Percentiles rank a stretch among this genome's conserved stretches.
These are phyloP conservation scores for Rhynchosporium agropyri DNA, from an alignment of 2,329 filamentous ascomycete species.

Conservation along the genomic window DNA sequence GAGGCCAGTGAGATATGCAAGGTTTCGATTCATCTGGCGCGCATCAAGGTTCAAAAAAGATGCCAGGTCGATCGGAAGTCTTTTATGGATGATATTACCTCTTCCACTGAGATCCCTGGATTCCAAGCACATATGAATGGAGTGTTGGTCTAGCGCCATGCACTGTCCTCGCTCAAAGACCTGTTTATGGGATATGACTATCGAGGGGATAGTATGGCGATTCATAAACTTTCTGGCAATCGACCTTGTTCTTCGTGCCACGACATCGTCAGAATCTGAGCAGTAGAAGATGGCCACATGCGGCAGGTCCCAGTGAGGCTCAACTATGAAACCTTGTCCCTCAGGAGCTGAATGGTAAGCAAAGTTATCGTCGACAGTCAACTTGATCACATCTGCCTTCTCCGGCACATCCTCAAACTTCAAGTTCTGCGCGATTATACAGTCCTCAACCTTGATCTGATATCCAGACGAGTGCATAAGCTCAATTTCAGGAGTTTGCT, in stretches of 20 bases:
- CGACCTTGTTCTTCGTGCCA: constrained; percentile 46
- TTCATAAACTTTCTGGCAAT: constrained; percentile 52
- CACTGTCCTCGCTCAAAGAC: constrained; percentile 44
- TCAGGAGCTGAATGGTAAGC: constrained; percentile 44
- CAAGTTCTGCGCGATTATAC: constrained; percentile 46
- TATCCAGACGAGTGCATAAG: constrained; percentile 54
- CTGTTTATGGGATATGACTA: constrained; percentile 52
- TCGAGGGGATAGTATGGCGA: constrained; percentile 50
- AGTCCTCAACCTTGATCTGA: constrained; percentile 55
- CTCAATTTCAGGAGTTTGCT: constrained; percentile 52
- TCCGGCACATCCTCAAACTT: constrained; percentile 40
- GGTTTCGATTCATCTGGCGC: constrained; percentile 56
- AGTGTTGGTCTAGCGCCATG: constrained; percentile 46
- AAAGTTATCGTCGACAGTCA: constrained; percentile 43
- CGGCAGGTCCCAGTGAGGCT: constrained; percentile 51
- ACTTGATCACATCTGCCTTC: constrained; percentile 47
- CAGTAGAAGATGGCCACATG: constrained; percentile 55
- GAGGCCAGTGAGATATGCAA: constrained; percentile 51
- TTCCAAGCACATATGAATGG: constrained; percentile 53
- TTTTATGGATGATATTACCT: constrained; percentile 44
- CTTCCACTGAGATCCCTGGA: constrained; percentile 44
- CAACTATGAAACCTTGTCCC: constrained; percentile 44
- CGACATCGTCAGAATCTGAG: constrained; percentile 47
- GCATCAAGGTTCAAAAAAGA: constrained; percentile 55
- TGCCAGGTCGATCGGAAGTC: constrained; percentile 52